Evolutionary conservation across 1,284 basidiomycete genomes (phyloP), one percentile per base, ranked within the genome.

Genomic region (Apiotrichum laibachii): DNA sequence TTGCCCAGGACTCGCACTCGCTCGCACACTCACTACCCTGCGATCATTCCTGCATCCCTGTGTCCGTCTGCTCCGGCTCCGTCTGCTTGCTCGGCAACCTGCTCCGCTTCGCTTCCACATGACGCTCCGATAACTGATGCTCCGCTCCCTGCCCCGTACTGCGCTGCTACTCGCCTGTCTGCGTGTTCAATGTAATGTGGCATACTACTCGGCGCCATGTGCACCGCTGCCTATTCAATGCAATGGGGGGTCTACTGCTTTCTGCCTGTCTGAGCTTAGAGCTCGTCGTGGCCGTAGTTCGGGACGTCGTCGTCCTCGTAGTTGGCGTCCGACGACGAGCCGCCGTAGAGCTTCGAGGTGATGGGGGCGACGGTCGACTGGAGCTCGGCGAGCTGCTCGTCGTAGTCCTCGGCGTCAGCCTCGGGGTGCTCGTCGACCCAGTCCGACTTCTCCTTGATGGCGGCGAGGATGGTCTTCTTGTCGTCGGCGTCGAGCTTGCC

Each of bases 371-470:
- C 85, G 35, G 86, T 80, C 52, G 83, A 80, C 77, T 90, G 88
- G 47, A 90, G 82, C 79, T 88, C 87, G 63, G 81, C 77, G 69
- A 93, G 81, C 83, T 93, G 92, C 84, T 94, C 92, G 78, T 96
- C 92, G 48, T 93, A 82, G 65, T 95, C 91, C 78, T 95, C 92
- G 42, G 87, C 86, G 52, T 85, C 84, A 43, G 92, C 92, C 21
- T 79, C 80, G 54, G 83, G 88, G 75, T 91, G 85, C 71, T 87
- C 85, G 53, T 94, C 91, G 63, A 95, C 85, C 92, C 92, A 97
- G 62, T 92, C 89, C 39, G 88, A 87, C 64, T 88, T 86, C 72
- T 95, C 91, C 84, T 94, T 95, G 79, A 96, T 81, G 45, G 86
- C 82, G 26, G 83, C 85, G 57, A 91, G 82, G 66, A 97, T 85